These are phyloP conservation scores for Picea sitchensis DNA, from an alignment of 75 land plant species.

Conservation along the genomic window DNA sequence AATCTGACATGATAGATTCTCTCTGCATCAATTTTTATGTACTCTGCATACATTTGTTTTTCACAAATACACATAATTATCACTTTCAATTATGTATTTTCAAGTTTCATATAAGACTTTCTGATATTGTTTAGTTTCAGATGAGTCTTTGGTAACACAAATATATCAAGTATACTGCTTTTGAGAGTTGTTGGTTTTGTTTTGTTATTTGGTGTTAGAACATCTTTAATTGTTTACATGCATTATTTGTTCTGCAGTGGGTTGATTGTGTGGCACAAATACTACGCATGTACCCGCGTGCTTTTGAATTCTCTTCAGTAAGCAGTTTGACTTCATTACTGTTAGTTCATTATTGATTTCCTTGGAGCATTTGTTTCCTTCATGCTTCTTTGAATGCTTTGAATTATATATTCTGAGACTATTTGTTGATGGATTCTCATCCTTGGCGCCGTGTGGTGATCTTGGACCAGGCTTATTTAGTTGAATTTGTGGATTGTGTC, in stretches of 20 bases:
- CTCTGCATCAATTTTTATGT: background rate
- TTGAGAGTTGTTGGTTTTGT: background rate
- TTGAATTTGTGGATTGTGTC: constrained; percentile 84
- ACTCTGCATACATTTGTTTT: background rate
- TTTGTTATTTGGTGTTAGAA: background rate
- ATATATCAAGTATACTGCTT: background rate
- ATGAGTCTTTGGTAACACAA: too few species aligned
- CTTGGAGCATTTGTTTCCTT: background rate
- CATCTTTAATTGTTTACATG: background rate
- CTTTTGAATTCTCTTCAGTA: constrained; percentile 96
- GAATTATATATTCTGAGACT: background rate
- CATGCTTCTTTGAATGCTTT: background rate
- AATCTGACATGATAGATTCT: background rate
- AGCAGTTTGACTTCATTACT: constrained; percentile 45
- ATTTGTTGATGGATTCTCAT: background rate
- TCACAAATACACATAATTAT: background rate
- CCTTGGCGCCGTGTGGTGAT: constrained; percentile 6
- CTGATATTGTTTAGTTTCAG: background rate
- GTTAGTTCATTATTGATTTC: background rate
- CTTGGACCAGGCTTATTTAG: constrained; percentile 64
- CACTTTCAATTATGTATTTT: background rate
- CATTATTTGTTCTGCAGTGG: constrained; percentile 61
- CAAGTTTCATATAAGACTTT: background rate
- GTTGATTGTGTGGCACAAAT: constrained; percentile 93
- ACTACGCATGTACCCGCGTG: constrained; percentile 87